Percentiles rank a stretch among this genome's conserved stretches.
Evolutionary conservation across 2,329 filamentous ascomycete genomes (phyloP).

Genomic region (Cladophialophora yegresii): DNA sequence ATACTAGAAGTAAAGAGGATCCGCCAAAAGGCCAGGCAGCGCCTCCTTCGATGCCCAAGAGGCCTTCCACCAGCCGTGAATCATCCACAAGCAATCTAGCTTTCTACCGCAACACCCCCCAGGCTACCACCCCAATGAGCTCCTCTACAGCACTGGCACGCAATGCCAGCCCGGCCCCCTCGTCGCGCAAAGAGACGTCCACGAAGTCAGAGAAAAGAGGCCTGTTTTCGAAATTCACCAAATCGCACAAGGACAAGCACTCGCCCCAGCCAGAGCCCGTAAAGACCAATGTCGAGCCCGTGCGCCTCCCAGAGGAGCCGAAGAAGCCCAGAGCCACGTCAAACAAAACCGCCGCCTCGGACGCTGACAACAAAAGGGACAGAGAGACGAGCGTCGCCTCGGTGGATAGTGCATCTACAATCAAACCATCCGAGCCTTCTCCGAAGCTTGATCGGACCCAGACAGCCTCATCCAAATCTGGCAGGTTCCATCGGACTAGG

Average conservation of each 20-base stretch:
- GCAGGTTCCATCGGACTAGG: constrained; percentile 29
- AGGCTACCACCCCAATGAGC: constrained; percentile 55
- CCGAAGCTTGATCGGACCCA: constrained; percentile 35
- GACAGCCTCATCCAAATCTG: constrained; percentile 34
- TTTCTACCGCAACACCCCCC: constrained; percentile 53
- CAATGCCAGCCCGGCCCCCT: constrained; percentile 81
- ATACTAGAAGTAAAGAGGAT: constrained; percentile 62
- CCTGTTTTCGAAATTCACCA: constrained; percentile 55
- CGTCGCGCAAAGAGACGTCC: constrained; percentile 52
- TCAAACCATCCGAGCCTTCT: constrained; percentile 36
- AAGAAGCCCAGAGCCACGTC: constrained; percentile 31
- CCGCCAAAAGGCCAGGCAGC: constrained; percentile 45
- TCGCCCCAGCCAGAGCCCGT: constrained; percentile 37
- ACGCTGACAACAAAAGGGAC: constrained; percentile 32
- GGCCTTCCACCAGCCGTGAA: constrained; percentile 75
- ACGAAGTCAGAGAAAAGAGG: constrained; percentile 48
- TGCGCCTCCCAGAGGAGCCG: constrained; percentile 32
- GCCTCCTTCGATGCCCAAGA: constrained; percentile 56
- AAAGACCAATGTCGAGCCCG: constrained; percentile 33
- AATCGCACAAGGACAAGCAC: constrained; percentile 50
- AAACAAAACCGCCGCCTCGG: constrained; percentile 21
- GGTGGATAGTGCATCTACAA: constrained; percentile 39
- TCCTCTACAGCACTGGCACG: constrained; percentile 59
- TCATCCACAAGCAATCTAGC: constrained; percentile 61
- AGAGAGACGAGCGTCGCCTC: constrained; percentile 40